Evolutionary conservation across 139 green algal genomes (phyloP).

Genomic region (Closterium sp.): DNA sequence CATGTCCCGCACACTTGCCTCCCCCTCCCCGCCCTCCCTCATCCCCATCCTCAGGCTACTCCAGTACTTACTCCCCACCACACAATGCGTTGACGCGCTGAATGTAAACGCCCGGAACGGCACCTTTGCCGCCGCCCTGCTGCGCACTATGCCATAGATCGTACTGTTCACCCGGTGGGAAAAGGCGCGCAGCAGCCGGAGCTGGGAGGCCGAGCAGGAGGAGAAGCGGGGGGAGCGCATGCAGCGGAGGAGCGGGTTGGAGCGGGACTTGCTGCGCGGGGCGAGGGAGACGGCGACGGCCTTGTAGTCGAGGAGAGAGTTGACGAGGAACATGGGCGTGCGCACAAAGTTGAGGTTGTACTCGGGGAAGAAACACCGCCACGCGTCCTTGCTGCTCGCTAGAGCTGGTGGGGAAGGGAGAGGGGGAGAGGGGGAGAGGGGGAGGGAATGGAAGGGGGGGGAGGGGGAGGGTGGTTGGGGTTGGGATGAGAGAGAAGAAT

Average conservation of each 20-base stretch:
- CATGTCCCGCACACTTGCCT: not conserved
- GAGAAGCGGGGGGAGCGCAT: not conserved
- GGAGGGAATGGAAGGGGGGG: not conserved
- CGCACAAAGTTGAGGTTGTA: not conserved
- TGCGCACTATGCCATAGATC: not conserved
- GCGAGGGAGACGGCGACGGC: not conserved
- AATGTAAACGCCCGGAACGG: not conserved
- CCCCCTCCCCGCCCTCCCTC: no score
- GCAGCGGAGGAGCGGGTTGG: not conserved
- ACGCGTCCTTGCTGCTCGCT: not conserved
- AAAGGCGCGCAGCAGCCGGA: not conserved
- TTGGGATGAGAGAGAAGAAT: not conserved
- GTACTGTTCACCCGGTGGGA: not conserved
- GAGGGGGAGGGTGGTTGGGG: no score
- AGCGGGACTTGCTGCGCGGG: not conserved
- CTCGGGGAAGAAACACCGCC: not conserved
- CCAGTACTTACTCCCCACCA: not conserved
- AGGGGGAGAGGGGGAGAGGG: not conserved
- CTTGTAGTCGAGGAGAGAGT: slow-evolving; percentile 2
- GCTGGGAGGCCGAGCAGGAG: not conserved
- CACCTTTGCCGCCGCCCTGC: not conserved
- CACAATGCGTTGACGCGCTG: not conserved
- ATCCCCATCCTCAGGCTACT: not conserved
- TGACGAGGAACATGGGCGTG: slow-evolving; percentile 14
- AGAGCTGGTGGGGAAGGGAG: not conserved